These are phyloP conservation scores for Candida anglica DNA, from an alignment of 805 yeast species.

Conservation along the genomic window DNA sequence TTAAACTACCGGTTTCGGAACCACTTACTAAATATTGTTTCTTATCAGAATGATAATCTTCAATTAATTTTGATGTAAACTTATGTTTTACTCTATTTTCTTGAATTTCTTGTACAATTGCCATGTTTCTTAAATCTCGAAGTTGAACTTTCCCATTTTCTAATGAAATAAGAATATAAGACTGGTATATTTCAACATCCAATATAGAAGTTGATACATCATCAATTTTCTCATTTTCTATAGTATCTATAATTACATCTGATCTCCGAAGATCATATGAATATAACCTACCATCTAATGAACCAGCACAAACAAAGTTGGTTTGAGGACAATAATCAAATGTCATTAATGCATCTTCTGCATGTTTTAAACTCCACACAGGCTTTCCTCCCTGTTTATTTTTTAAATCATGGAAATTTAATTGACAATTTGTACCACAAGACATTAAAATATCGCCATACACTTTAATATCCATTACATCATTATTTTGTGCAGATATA, in stretches of 20 bases:
- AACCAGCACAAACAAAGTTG: constrained; percentile 12
- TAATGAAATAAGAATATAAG: constrained; percentile 6
- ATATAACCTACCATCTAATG: constrained; percentile 18
- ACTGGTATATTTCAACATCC: constrained; percentile 1
- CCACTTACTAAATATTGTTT: constrained; percentile 11
- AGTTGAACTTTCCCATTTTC: constrained; percentile 9
- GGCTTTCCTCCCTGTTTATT: constrained; percentile 6
- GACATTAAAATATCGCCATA: constrained; percentile 14
- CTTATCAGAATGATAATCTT: constrained; percentile 4
- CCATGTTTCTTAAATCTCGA: constrained; percentile 1
- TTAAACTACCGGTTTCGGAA: constrained; percentile 14
- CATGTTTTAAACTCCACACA: constrained; percentile 12
- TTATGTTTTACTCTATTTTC: not conserved
- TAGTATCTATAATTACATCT: constrained; percentile 7
- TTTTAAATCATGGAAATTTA: constrained; percentile 22
- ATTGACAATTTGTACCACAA: constrained; percentile 21
- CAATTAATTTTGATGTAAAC: constrained; percentile 4
- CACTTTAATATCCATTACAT: constrained; percentile 16
- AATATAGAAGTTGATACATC: constrained; percentile 1
- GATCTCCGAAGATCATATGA: constrained; percentile 20
- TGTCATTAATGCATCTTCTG: constrained; percentile 21
- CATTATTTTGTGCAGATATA: constrained; percentile 8
- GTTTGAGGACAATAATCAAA: constrained; percentile 9
- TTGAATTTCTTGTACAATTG: constrained; percentile 1
- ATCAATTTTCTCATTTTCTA: constrained; percentile 1